A percentile compares a stretch with the other conserved stretches of the same genome.
phyloP scores from a whole-genome alignment of 2,329 filamentous ascomycete genomes.

The Juglanconis sp. region DNA sequence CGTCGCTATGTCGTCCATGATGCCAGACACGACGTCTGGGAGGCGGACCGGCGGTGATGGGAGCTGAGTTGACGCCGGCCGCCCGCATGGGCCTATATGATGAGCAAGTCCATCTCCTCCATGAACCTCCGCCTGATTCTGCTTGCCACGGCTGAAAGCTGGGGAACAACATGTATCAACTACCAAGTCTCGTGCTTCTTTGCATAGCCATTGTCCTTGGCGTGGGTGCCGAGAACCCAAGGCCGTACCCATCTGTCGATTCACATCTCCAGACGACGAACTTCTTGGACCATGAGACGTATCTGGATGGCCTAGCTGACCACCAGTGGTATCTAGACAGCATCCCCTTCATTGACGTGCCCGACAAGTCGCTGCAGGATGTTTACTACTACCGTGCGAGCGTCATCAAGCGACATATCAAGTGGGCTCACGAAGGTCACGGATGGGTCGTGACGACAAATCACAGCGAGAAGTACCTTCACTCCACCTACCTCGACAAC shows the following conservation, averaged over 20 bases:
- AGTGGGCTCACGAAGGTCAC: background rate
- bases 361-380: background rate
- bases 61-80: too few relatives aligned
- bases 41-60: too few relatives aligned
- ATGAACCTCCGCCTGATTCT: too few relatives aligned
- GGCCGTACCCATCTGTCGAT: background rate
- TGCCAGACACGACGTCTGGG: too few relatives aligned
- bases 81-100: too few relatives aligned
- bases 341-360: background rate
- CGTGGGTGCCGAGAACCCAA: background rate
- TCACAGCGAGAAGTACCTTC: background rate
- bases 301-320: background rate
- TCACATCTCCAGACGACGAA: background rate
- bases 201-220: background rate
- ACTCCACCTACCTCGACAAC: background rate
- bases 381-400: background rate
- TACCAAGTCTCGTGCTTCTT: too few relatives aligned
- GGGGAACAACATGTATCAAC: too few relatives aligned
- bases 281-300: background rate
- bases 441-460: background rate
- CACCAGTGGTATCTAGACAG: background rate
- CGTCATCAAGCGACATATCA: background rate
- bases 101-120: too few relatives aligned
- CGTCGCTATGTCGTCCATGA: background rate
- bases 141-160: too few relatives aligned